Percentiles rank a stretch among this genome's conserved stretches.
Conservation (phyloP, 2,329 filamentous ascomycete genomes). For the Aspergillus thermomutatus region DNA sequence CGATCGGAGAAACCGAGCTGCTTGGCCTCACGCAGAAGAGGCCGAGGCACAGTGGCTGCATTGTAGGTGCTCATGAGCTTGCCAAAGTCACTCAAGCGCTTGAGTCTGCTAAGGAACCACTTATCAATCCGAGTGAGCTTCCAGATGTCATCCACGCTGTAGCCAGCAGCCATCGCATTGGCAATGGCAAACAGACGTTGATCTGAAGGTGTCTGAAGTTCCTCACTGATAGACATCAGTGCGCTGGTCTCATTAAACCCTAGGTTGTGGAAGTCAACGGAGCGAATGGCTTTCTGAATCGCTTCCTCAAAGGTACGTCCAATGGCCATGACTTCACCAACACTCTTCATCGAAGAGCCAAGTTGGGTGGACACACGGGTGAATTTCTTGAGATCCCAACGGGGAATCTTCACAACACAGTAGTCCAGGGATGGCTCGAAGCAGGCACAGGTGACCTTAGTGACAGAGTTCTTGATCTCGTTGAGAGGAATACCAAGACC, state of each 20-base stretch:
- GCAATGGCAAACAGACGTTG: conserved; percentile 96
- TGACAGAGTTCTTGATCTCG: conserved; percentile 94
- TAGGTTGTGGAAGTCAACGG: conserved; percentile 91
- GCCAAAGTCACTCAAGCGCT: conserved; percentile 84
- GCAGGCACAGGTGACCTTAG: conserved; percentile 91
- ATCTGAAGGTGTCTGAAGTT: conserved; percentile 95
- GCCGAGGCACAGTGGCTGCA: conserved; percentile 62
- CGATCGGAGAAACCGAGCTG: conserved; percentile 90
- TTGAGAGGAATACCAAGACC: conserved; percentile 93
- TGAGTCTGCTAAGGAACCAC: conserved; percentile 93
- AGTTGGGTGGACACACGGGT: conserved; percentile 93
- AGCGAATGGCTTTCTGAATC: conserved; percentile 95
- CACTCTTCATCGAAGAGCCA: conserved; percentile 98
- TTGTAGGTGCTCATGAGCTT: conserved; percentile 70
- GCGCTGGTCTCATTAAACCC: conserved; percentile 91
- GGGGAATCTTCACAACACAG: conserved; percentile 96
- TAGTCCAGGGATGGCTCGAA: conserved; percentile 99
- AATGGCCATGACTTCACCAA: conserved; percentile 98
- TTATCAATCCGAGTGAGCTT: conserved; percentile 98
- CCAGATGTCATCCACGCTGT: conserved; percentile 95
- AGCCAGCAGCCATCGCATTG: conserved; percentile 93
- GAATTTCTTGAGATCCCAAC: conserved; percentile 99
- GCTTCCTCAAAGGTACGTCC: conserved; percentile 96
- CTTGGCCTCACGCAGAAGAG: conserved; percentile 79
- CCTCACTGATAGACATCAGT: conserved; percentile 92